These are phyloP conservation scores for Cryptosporidium sp. DNA, from an alignment of 169 alveolate species.

Conservation along the genomic window DNA sequence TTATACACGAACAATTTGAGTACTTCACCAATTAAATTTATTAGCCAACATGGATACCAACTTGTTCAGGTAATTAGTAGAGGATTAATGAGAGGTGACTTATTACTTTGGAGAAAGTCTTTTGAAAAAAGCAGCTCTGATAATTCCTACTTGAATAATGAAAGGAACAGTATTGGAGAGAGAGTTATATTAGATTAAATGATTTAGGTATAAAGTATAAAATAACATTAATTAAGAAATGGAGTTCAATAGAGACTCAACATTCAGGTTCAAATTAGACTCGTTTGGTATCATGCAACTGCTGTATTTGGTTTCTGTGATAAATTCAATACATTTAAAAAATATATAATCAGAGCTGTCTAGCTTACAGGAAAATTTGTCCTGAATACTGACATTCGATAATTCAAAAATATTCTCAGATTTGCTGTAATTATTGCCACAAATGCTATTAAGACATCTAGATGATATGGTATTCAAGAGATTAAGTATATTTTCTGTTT, in stretches of 20 bases:
- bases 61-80: constrained; percentile 88
- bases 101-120: constrained; percentile 87
- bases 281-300: background rate
- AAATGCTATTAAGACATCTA: background rate
- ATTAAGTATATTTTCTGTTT: background rate
- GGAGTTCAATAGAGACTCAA: constrained; percentile 20
- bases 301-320: background rate
- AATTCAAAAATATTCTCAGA: background rate
- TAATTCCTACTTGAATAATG: constrained; percentile 53
- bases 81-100: constrained; percentile 91
- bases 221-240: constrained; percentile 4
- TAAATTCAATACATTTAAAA: constrained; percentile 41
- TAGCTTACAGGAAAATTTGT: background rate
- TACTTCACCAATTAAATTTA: constrained; percentile 87
- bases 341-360: constrained; percentile 34
- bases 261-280: constrained; percentile 20
- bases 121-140: constrained; percentile 76
- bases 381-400: constrained; percentile 9
- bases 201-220: background rate
- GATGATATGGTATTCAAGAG: background rate
- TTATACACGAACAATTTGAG: constrained; percentile 89
- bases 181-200: constrained; percentile 65
- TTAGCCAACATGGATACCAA: constrained; percentile 88
- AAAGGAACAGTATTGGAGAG: constrained; percentile 70
- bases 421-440: background rate